Conservation (phyloP, 176 grass and related monocot species). For the Eragrostis nindensis region DNA sequence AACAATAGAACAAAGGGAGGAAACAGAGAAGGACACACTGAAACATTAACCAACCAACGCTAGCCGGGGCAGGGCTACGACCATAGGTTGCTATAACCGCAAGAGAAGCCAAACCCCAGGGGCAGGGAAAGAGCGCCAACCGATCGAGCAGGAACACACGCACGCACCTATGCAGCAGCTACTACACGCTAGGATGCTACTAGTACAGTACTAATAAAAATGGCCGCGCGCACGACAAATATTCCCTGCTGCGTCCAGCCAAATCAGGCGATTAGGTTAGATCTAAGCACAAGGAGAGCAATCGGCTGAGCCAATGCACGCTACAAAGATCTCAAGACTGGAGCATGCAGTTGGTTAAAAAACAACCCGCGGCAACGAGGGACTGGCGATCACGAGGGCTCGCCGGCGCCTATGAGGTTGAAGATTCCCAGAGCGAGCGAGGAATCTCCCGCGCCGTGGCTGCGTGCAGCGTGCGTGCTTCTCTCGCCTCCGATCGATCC, state of each 20-base stretch:
- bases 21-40: neutral
- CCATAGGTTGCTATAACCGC: neutral
- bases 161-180: neutral
- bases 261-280: neutral
- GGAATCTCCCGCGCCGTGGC: slow-evolving; percentile 2
- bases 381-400: neutral
- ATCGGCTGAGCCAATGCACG: neutral
- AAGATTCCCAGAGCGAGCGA: neutral
- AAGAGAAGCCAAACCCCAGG: neutral
- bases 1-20: neutral
- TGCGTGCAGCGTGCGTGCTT: too few relatives aligned
- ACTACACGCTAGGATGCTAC: too few relatives aligned
- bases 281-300: neutral
- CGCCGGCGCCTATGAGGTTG: neutral
- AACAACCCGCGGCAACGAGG: neutral
- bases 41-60: slow-evolving; percentile 15
- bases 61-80: neutral
- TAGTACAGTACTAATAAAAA: too few relatives aligned
- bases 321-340: neutral
- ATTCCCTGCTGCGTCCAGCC: slow-evolving; percentile 23
- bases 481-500: too few relatives aligned
- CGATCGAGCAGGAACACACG: too few relatives aligned
- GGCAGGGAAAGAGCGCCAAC: too few relatives aligned
- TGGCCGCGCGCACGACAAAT: slow-evolving; percentile 4
- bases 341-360: neutral